Base-by-base conservation (phyloP, 345 rosid species). In the Euphorbia lathyris region DNA sequence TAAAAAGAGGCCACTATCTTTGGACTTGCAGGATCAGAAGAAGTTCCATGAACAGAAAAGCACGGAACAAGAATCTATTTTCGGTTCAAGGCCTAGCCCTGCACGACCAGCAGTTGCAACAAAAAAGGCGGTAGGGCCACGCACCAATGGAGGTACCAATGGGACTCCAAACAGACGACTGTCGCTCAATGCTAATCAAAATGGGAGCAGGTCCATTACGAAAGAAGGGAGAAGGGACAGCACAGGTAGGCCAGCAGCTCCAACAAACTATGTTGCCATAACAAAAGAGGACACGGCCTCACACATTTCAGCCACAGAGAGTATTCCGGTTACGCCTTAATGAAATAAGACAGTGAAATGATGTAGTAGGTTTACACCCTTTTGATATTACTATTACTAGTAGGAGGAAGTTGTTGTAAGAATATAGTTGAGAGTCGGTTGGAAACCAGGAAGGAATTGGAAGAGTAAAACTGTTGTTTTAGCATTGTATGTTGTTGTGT, bases 221-320 rank as follows among this genome's bases (percentile, higher is more conserved):
- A 95, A 89, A 81, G 99, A 89, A 36, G 91, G 90, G 29, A 87
- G 75, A 76, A 86, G 92, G 74, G 98, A 93, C 1, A 84, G 85
- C 69, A 74, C 79, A 25, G 34, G 67, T 14, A 69, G 74, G 61
- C 71, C 76, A 26, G 74, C 83, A 17, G 88, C 95, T 14, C 96
- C 98, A 42, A 78, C 75, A 0, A 91, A 88, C 81, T 85, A 58
- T 6, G 94, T 84, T 16, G 83, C 93, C 57, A 78, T 83, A 40
- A 75, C 95, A 4, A 94, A 94, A 74, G 95, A 91, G 73, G 95
- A 91, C 42, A 73, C 79, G 9, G 86, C 83, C 47, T 88, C 94
- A 61, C 92, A 83, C 55, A 83, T 86, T 74, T 88, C 98, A 3
- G 89, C 88, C 65, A 72, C 86, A 0, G 98, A 85, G 45, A 73